A percentile compares a stretch with the other conserved stretches of the same genome.
phyloP scores from a whole-genome alignment of 306 rosid species.

The Begonia masoniana region DNA sequence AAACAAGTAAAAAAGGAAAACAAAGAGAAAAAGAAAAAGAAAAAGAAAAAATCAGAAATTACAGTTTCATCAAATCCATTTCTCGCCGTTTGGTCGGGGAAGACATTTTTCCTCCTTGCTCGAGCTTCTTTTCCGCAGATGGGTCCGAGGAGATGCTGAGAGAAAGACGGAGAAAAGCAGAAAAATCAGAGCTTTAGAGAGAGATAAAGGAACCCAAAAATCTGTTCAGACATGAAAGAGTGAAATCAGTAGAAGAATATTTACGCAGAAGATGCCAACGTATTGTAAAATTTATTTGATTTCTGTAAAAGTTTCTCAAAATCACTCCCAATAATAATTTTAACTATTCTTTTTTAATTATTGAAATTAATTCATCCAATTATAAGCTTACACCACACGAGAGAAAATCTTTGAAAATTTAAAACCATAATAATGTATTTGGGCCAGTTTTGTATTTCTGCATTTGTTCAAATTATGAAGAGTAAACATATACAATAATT shows the following conservation, averaged over 20 bases:
- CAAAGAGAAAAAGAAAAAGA: neutral
- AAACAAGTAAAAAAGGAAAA: neutral
- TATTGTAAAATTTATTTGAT: no score
- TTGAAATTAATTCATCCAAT: no score
- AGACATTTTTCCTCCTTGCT: slow-evolving; percentile 35
- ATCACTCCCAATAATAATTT: no score
- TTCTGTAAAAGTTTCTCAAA: no score
- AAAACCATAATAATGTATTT: no score
- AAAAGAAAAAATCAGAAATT: neutral
- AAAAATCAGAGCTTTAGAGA: neutral
- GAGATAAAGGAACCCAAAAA: neutral
- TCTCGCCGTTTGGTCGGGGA: slow-evolving; percentile 93
- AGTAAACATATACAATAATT: no score
- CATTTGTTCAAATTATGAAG: no score
- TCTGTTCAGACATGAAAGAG: neutral
- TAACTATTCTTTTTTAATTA: no score
- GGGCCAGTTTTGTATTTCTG: no score
- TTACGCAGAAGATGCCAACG: neutral
- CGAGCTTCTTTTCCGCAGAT: slow-evolving; percentile 2
- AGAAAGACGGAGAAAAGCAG: neutral
- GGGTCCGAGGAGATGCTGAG: neutral
- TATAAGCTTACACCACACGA: no score
- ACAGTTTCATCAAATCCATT: slow-evolving; percentile 96
- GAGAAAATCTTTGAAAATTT: no score
- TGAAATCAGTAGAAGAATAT: neutral